These are phyloP conservation scores for Echium plantagineum DNA, from an alignment of 257 asterid genomes.

Conservation along the genomic window DNA sequence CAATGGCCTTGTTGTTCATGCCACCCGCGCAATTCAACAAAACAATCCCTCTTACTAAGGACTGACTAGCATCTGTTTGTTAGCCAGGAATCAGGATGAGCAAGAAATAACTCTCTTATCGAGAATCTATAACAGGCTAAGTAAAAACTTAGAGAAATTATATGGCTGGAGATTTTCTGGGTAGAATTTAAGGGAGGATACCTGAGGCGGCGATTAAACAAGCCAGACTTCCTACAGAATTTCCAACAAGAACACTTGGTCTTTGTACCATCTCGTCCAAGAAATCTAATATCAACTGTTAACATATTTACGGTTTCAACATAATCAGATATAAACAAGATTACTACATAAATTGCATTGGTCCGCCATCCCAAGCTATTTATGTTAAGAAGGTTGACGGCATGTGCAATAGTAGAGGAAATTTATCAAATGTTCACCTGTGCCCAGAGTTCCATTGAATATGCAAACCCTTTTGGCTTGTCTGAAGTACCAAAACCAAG, in stretches of 20 bases:
- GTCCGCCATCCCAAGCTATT: neutral
- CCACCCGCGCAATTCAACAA: slow-evolving; percentile 90
- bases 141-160: neutral
- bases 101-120: neutral
- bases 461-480: slow-evolving; percentile 70
- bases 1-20: slow-evolving; percentile 95
- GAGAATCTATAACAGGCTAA: neutral
- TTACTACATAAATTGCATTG: neutral
- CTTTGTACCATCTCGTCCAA: slow-evolving; percentile 49
- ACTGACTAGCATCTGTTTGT: slow-evolving; percentile 36
- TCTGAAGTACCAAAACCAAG: slow-evolving; percentile 96
- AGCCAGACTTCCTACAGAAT: slow-evolving; percentile 96
- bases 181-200: slow-evolving; percentile 4
- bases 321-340: slow-evolving; percentile 2
- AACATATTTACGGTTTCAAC: slow-evolving; percentile 10
- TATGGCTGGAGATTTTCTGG: too few species aligned
- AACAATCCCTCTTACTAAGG: slow-evolving; percentile 64
- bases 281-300: slow-evolving; percentile 72
- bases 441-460: slow-evolving; percentile 77
- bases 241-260: slow-evolving; percentile 75
- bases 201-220: slow-evolving; percentile 92
- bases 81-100: neutral
- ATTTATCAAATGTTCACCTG: slow-evolving; percentile 35
- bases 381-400: neutral
- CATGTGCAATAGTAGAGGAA: slow-evolving; percentile 3